Evolutionary conservation across 2,329 filamentous ascomycete genomes (phyloP).

Genomic region (Calonectria ilicicola): DNA sequence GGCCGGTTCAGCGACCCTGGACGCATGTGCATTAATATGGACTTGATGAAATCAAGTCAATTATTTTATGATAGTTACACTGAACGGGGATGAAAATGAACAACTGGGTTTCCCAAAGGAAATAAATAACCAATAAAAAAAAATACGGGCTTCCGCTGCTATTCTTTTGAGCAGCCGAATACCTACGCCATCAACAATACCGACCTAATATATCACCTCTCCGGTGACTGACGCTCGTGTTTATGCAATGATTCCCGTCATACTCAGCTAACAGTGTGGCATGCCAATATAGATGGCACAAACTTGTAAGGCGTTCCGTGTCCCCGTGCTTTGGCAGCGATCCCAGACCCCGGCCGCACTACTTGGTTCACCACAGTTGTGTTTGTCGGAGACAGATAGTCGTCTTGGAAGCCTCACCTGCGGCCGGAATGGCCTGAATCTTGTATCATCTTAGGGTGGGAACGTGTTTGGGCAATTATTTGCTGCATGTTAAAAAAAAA

Average conservation of each 20-base stretch:
- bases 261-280: no score
- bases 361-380: not conserved
- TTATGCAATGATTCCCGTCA: no score
- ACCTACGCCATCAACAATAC: no score
- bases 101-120: no score
- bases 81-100: not conserved
- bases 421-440: not conserved
- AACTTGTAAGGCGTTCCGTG: not conserved
- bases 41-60: not conserved
- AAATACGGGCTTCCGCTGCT: no score
- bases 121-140: not conserved
- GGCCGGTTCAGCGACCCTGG: not conserved
- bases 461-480: not conserved
- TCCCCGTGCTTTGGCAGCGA: not conserved
- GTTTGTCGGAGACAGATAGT: not conserved
- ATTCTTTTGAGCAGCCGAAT: no score
- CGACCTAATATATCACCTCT: not conserved
- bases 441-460: not conserved
- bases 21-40: not conserved
- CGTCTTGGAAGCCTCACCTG: not conserved
- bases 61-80: not conserved
- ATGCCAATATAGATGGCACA: not conserved
- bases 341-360: not conserved
- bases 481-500: not conserved
- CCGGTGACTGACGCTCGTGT: not conserved